Percentiles rank a stretch among this genome's conserved stretches.
These are phyloP conservation scores for Boeremia lycopersici DNA, from an alignment of 2,329 filamentous ascomycete species.

Conservation along the genomic window DNA sequence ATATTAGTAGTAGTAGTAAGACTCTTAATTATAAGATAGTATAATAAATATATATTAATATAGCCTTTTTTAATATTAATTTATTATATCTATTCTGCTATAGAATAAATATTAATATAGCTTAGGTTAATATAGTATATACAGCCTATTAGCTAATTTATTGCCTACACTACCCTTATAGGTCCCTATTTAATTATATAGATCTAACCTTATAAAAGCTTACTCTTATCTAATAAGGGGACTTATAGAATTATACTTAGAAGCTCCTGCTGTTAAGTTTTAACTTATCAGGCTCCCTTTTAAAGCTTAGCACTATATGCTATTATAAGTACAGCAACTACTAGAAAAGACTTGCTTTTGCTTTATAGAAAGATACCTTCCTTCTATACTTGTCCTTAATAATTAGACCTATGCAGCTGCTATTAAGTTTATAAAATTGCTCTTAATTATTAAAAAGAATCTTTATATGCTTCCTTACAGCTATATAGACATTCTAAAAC, in stretches of 20 bases:
- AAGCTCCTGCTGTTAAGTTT: background rate
- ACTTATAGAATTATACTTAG: background rate
- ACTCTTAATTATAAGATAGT: too few species aligned
- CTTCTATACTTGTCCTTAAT: background rate
- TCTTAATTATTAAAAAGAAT: background rate
- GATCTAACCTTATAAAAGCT: too few species aligned
- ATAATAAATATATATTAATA: too few species aligned
- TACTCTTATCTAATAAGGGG: background rate
- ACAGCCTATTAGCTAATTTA: too few species aligned
- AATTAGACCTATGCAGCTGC: slow-evolving; percentile 5
- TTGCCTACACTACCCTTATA: too few species aligned
- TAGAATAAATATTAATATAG: too few species aligned
- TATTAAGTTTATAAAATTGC: slow-evolving; percentile 1
- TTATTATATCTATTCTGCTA: too few species aligned
- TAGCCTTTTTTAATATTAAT: too few species aligned
- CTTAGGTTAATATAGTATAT: too few species aligned
- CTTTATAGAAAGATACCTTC: background rate
- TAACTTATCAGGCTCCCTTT: background rate
- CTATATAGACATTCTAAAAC: background rate
- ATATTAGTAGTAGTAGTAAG: too few species aligned
- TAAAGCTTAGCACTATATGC: background rate
- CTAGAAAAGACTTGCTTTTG: slow-evolving; percentile 2
- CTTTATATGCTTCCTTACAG: background rate
- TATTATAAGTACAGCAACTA: background rate
- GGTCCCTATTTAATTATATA: too few species aligned